A percentile compares a stretch with the other conserved stretches of the same genome.
These are phyloP conservation scores for Dinochytrium kinnereticum DNA, from an alignment of 371 early-diverging fungal species.

Conservation along the genomic window DNA sequence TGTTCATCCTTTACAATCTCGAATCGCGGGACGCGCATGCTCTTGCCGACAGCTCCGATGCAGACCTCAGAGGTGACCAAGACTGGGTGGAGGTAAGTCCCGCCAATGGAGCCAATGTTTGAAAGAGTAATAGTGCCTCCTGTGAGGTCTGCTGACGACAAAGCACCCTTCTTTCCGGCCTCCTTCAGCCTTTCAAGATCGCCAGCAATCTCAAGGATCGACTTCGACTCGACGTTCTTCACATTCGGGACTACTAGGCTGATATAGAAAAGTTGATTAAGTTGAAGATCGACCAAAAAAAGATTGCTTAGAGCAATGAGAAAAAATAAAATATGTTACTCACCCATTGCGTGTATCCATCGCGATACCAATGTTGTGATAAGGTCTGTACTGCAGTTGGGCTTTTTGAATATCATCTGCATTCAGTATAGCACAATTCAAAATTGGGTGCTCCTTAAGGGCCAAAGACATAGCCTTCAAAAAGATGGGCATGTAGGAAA, in stretches of 20 bases:
- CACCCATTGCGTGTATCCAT: slow-evolving; percentile 93
- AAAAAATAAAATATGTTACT: slow-evolving; percentile 8
- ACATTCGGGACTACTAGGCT: slow-evolving; percentile 93
- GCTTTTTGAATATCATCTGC: slow-evolving; percentile 50
- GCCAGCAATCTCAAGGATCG: slow-evolving; percentile 88
- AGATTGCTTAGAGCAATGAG: slow-evolving; percentile 14
- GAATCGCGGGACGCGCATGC: slow-evolving; percentile 84
- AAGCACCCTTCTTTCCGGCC: slow-evolving; percentile 68
- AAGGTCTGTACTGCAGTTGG: slow-evolving; percentile 70
- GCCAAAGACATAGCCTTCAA: slow-evolving; percentile 92
- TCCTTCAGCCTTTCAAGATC: slow-evolving; percentile 83
- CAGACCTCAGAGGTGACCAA: slow-evolving; percentile 86
- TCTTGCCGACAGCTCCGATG: slow-evolving; percentile 91
- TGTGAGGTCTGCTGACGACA: slow-evolving; percentile 73
- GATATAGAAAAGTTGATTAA: not conserved
- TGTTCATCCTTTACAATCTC: slow-evolving; percentile 60
- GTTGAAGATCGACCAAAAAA: not conserved
- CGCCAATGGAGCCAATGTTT: slow-evolving; percentile 95
- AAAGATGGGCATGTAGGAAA: slow-evolving; percentile 94
- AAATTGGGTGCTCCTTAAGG: slow-evolving; percentile 80
- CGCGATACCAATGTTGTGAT: slow-evolving; percentile 94
- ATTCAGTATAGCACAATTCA: slow-evolving; percentile 77
- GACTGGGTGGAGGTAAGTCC: slow-evolving; percentile 89
- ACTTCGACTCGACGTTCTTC: slow-evolving; percentile 85
- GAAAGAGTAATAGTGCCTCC: slow-evolving; percentile 92